Evolutionary conservation across 2,329 filamentous ascomycete species (phyloP).

Genomic region (Setomelanomma holmii): DNA sequence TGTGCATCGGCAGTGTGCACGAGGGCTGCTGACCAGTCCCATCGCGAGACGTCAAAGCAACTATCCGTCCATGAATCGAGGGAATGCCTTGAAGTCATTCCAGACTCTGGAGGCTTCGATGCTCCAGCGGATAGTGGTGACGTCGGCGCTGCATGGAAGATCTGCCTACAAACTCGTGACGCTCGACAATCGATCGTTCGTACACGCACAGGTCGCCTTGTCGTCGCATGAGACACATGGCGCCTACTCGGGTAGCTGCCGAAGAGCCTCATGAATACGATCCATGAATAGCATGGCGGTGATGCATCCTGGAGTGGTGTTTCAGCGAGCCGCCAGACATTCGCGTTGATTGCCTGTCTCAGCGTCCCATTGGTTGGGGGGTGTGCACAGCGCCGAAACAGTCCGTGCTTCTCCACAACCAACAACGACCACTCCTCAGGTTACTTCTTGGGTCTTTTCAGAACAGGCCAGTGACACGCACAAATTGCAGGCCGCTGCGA

Average conservation of each 20-base stretch:
- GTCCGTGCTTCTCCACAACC: constrained; percentile 14
- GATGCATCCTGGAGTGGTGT: background rate
- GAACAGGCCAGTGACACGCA: constrained; percentile 29
- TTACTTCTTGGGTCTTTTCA: constrained; percentile 19
- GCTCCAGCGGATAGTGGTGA: no score
- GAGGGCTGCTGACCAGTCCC: no score
- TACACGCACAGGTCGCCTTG: background rate
- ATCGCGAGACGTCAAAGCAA: no score
- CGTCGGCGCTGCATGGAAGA: no score
- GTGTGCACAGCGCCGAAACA: constrained; percentile 33
- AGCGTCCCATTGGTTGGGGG: constrained; percentile 29
- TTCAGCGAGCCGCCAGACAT: constrained; percentile 28
- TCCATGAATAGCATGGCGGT: background rate
- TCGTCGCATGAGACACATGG: background rate
- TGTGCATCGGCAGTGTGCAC: no score
- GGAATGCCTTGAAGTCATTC: no score
- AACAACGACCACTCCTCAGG: constrained; percentile 41
- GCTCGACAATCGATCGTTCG: background rate
- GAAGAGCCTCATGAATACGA: constrained; percentile 12
- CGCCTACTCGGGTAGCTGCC: constrained; percentile 2
- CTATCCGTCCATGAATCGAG: no score
- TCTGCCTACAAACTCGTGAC: no score
- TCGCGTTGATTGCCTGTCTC: constrained; percentile 12
- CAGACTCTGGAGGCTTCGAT: no score
- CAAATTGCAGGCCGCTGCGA: constrained; percentile 29